Base-by-base conservation (phyloP, 1,284 basidiomycete species). In the Trichosporon sp. region DNA sequence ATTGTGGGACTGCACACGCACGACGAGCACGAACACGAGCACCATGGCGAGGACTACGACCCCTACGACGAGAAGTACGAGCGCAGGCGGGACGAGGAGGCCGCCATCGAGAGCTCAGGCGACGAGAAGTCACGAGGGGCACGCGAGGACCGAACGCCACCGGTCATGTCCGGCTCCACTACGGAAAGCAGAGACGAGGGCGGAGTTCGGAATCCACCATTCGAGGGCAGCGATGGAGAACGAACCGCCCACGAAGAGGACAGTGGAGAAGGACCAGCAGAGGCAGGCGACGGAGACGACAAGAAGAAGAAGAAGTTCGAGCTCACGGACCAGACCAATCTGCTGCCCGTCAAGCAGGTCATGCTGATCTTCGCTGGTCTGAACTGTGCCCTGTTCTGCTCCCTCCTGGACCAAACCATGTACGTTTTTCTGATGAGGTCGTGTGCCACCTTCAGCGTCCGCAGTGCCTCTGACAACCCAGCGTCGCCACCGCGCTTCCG, bases 261-360 rank as follows among this genome's bases (percentile, higher is more conserved):
- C 5, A n/a, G 7, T 15, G 12, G 29, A 32, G 25, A 11, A 2
- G 58, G 27, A 29, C 5, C 29, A 29, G 58, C 18, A n/a, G 58
- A 29, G 18, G 23, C 18, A 38, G 62, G 15, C 27, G 63, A 47
- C 44, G 21, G 11, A 8, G 32, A 51, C 18, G 23, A 42, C 32
- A 12, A 29, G 32, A 64, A 23, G 15, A 38, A 62, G 38, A 70
- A 69, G 67, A 73, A 81, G 65, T 70, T 67, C 44, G 70, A 69
- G 21, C 82, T 91, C 60, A 87, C 87, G 1, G 90, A 91, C 80
- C 90, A 91, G 80, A 91, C 90, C 8, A 91, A 90, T 74, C 84
- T 90, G 25, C 85, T 91, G 2, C 90, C 90, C 0, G 87, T 88
- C 77, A 86, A 84, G 70, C 89, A 88, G 75, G 85, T 91, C 34